Conservation (phyloP, 2,329 filamentous ascomycete genomes). For the Clarireedia sp. region DNA sequence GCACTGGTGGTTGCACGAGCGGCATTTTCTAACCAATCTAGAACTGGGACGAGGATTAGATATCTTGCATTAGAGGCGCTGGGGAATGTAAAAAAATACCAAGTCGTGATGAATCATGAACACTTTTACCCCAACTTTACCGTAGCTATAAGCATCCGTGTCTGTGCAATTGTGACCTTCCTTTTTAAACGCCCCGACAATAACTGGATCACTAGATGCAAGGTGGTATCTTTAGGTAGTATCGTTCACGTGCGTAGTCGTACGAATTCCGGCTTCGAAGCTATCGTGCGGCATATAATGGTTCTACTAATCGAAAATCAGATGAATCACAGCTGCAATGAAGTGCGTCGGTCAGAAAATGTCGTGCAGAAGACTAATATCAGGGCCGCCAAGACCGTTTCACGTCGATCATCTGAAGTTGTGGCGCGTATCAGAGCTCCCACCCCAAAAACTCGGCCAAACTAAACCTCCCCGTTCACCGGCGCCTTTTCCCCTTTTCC, state of each 20-base stretch:
- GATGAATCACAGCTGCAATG: background rate
- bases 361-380: background rate
- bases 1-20: background rate
- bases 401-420: conserved; percentile 5
- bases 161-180: no score
- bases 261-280: no score
- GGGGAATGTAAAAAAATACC: conserved; percentile 28
- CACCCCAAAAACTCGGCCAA: background rate
- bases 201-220: no score
- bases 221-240: no score
- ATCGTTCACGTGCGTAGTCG: no score
- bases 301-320: background rate
- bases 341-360: background rate
- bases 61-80: conserved; percentile 20
- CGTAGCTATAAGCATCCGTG: no score
- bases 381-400: conserved; percentile 1
- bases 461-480: background rate
- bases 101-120: conserved; percentile 13
- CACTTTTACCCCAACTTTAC: background rate
- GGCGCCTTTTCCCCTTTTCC: background rate
- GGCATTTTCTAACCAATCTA: conserved; percentile 15
- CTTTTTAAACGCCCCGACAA: no score
- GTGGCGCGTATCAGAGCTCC: background rate
- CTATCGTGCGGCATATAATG: no score
- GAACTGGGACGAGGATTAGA: conserved; percentile 34